Evolutionary conservation across 164 flowering plant species (phyloP).

Genomic region (Cinnamomum chago): DNA sequence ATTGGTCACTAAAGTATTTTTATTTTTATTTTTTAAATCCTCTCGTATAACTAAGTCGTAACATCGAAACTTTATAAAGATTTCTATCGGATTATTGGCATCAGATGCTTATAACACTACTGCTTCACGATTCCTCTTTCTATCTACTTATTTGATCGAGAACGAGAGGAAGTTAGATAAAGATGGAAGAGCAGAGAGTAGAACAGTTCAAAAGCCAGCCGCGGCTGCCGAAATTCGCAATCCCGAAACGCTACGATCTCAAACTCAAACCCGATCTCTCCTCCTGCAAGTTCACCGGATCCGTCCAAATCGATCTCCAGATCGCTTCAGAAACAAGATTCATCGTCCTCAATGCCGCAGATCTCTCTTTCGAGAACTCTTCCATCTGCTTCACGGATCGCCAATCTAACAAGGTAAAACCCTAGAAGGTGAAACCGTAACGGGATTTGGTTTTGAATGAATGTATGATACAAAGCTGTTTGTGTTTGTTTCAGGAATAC

Average conservation of each 20-base stretch:
- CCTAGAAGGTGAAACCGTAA: background rate
- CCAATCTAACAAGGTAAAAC: conserved; percentile 8
- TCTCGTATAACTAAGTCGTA: no score
- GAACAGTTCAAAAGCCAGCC: conserved; percentile 55
- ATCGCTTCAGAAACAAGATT: conserved; percentile 42
- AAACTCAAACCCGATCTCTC: conserved; percentile 50
- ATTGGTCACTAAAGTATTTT: no score
- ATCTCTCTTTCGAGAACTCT: conserved; percentile 30
- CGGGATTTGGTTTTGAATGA: no score
- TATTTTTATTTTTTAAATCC: no score
- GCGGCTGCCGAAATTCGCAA: conserved; percentile 54
- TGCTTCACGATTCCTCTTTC: no score
- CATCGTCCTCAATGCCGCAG: conserved; percentile 63
- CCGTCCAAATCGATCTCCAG: conserved; percentile 35
- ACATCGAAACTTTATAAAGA: no score
- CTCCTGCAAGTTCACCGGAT: conserved; percentile 54
- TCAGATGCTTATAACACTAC: no score
- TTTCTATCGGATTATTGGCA: no score
- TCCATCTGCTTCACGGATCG: conserved; percentile 24
- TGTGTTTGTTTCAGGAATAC: conserved; percentile 19
- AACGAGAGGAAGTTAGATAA: background rate
- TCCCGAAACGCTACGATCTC: conserved; percentile 61
- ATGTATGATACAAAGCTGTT: background rate
- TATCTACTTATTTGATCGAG: background rate
- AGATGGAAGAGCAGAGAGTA: background rate